Evolutionary conservation across 139 green algal genomes (phyloP), one percentile per base, ranked within the genome.

Genomic region (Chlorella sp.): DNA sequence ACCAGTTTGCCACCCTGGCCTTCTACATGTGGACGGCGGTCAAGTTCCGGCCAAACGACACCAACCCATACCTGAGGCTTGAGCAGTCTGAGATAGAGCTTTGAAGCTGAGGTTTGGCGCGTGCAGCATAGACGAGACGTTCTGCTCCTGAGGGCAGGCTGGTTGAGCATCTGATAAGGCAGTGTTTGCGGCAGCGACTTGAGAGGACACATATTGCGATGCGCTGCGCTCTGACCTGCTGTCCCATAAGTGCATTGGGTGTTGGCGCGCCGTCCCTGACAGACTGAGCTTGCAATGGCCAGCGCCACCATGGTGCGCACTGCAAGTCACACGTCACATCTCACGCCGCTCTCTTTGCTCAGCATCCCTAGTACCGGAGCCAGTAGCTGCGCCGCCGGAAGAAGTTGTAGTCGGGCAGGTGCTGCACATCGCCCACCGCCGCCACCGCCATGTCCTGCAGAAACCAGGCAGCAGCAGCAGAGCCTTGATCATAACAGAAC

Each of bases 401-500:
- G 89, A 90, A 98, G 71, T 90, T 96, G 87, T 98, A 98, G 79
- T 99, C 95, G 27, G 93, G 92, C 71, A 99, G 79, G 74, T 89
- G 86, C 73, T 94, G 86, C 14, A 88, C 92, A 79, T 97, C 86
- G 23, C 95, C 95, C 36, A 96, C 89, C 35, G 93, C 86, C 2
- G 92, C 88, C 49, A 98, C 87, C 2, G 90, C 95, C 31, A 96
- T 75, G 62, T 98, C 80, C 72, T 80, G 60, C 74, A 73, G 34
- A 87, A 76, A 90, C 82, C 67, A 73, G 5, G 42, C 17, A 55
- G 10, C 10, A 55, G 17, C 42, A 55, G n/a, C n/a, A 31, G 27
- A 69, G 22, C 14, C 31, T 69, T 36, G 27, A 69, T 10, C 42
- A 69, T 26, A 31, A 49, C 63, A 49, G 63, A 24, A 49, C 31